These are phyloP conservation scores for Globisporangium nodosum DNA, from an alignment of 352 stramenopile species.

Conservation along the genomic window DNA sequence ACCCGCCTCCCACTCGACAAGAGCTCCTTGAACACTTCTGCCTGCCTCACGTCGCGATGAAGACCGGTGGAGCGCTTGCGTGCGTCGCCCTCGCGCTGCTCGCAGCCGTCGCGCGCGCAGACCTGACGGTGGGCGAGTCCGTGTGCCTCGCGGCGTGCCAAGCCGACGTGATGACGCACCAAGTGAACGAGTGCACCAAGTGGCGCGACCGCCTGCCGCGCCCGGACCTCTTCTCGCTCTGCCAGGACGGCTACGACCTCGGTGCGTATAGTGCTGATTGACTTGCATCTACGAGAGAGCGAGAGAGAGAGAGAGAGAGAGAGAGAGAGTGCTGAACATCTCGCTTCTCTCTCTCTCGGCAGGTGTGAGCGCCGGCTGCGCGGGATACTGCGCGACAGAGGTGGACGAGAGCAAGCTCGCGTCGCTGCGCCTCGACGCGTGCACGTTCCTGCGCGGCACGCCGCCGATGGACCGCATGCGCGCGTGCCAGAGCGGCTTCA, in stretches of 20 bases:
- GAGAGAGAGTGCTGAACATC: neutral
- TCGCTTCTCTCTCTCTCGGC: neutral
- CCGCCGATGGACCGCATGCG: constrained; percentile 34
- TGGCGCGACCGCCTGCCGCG: constrained; percentile 39
- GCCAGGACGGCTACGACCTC: constrained; percentile 35
- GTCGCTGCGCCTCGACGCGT: constrained; percentile 39
- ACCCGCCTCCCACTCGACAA: neutral
- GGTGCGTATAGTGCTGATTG: neutral
- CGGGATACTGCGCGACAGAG: constrained; percentile 23
- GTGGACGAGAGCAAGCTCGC: constrained; percentile 23
- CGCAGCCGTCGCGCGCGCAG: neutral
- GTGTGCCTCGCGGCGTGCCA: constrained; percentile 28
- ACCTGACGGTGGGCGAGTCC: neutral
- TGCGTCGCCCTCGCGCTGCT: neutral
- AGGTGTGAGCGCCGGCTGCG: constrained; percentile 30
- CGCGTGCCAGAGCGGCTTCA: constrained; percentile 38
- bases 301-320: no score
- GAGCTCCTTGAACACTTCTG: neutral
- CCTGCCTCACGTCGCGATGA: neutral
- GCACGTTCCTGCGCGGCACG: constrained; percentile 27
- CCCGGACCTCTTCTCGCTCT: constrained; percentile 49
- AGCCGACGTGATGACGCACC: constrained; percentile 34
- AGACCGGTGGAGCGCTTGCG: neutral
- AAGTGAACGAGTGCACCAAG: constrained; percentile 29
- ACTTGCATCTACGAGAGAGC: neutral